phyloP scores from a whole-genome alignment of 1,284 basidiomycete species.

The Ceratobasidium papillatum region DNA sequence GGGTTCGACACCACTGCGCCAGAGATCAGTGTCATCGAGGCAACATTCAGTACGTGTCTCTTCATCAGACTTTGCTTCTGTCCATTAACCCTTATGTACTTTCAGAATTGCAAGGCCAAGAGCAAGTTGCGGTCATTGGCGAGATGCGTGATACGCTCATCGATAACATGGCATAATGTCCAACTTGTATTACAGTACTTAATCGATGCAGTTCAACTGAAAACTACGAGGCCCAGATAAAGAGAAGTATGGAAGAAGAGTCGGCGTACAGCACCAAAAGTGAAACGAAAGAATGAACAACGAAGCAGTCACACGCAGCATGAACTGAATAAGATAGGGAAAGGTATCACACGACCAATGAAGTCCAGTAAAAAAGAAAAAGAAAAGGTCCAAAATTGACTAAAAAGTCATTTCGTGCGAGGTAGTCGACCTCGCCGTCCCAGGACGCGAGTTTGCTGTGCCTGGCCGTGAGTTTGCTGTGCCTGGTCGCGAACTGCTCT shows the following conservation, averaged over 20 bases:
- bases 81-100: background rate
- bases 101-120: slow-evolving; percentile 89
- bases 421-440: background rate
- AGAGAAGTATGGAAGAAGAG: background rate
- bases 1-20: slow-evolving; percentile 97
- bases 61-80: background rate
- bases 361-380: background rate
- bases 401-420: background rate
- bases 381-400: background rate
- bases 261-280: background rate
- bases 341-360: background rate
- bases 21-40: slow-evolving; percentile 98
- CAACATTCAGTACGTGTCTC: slow-evolving; percentile 83
- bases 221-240: background rate
- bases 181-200: slow-evolving; percentile 17
- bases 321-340: background rate
- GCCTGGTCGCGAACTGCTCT: background rate
- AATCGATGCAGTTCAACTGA: slow-evolving; percentile 12
- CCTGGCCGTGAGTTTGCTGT: background rate
- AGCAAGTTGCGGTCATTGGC: slow-evolving; percentile 84
- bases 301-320: slow-evolving; percentile 3
- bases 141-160: slow-evolving; percentile 95
- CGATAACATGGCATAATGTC: slow-evolving; percentile 88
- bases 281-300: background rate
- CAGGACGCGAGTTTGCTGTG: background rate